Base-by-base conservation (phyloP, 495 filamentous ascomycete genomes). In the Paragyromitra xinjiangensis region DNA sequence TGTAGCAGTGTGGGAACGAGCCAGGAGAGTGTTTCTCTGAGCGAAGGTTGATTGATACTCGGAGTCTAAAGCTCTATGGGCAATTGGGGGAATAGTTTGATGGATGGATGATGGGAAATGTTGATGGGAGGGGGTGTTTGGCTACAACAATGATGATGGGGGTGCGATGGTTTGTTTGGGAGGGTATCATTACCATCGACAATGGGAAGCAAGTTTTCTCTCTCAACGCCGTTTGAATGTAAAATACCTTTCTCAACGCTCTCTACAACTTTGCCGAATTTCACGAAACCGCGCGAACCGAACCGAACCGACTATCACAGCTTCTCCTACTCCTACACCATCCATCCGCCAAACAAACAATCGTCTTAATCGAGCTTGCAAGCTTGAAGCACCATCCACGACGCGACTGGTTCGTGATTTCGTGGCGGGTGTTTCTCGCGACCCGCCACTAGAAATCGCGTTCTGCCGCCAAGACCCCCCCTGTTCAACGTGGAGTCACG, bases 1-100 rank as follows among this genome's bases (percentile, higher is more conserved):
- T 59, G 56, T 59, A 59, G 56, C 1, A 77, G 74, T 22, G 44
- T 73, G 40, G 29, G 11, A 39, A 42, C 37, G 59, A 63, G 59
- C 8, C 59, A 44, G 34, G 59, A 63, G 56, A 61, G 56, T 61
- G 26, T 63, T 42, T 37, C 59, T 22, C 59, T 40, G 37, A 63
- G 59, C n/a, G 39, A 44, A 26, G 3, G 59, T n/a, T 61, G 29
- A 61, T n/a, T 61, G 56, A 61, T 22, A 37, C 7, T 37, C 6
- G 8, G 53, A 56, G 8, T 51, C 48, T 51, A 16, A 51, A 51
- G 48, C 16, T 51, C 19, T 6, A 16, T 44, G 12, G 44, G 12
- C 44, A 34, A 34, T 48, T 48, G 9, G 16, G 16, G 48, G 48
- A 19, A n/a, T 6, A 16, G 44, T n/a, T 0, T 6, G 48, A 51